These are phyloP conservation scores for Phytophthora aleatoria DNA, from an alignment of 352 stramenopile genomes.

Conservation along the genomic window DNA sequence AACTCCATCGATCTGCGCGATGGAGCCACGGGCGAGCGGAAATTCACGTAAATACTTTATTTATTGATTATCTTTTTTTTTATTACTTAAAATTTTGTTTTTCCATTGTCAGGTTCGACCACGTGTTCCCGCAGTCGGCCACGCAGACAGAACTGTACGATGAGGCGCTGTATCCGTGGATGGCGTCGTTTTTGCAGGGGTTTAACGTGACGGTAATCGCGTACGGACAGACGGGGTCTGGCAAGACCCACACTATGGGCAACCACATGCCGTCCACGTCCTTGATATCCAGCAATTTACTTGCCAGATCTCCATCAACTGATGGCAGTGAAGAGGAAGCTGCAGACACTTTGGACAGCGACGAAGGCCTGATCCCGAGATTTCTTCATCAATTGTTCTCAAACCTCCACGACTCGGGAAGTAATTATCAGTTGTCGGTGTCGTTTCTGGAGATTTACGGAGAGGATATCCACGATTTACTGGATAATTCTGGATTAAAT, in stretches of 20 bases:
- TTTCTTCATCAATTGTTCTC: slow-evolving; percentile 84
- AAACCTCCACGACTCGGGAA: slow-evolving; percentile 43
- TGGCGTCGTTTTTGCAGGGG: slow-evolving; percentile 86
- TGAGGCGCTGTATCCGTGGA: slow-evolving; percentile 72
- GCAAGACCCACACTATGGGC: slow-evolving; percentile 88
- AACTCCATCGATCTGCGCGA: slow-evolving; percentile 42
- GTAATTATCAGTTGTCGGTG: slow-evolving; percentile 64
- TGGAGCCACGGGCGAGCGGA: slow-evolving; percentile 34
- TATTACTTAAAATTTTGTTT: slow-evolving; percentile 8
- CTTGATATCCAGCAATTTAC: slow-evolving; percentile 43
- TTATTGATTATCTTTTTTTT: neutral
- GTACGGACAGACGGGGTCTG: slow-evolving; percentile 86
- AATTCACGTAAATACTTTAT: slow-evolving; percentile 56
- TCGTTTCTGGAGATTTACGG: slow-evolving; percentile 97
- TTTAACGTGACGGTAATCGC: slow-evolving; percentile 90
- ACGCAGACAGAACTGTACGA: slow-evolving; percentile 76
- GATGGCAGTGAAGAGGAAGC: slow-evolving; percentile 23
- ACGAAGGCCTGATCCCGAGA: slow-evolving; percentile 84
- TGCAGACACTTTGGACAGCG: slow-evolving; percentile 38
- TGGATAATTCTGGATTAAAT: slow-evolving; percentile 55
- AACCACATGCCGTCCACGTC: slow-evolving; percentile 61
- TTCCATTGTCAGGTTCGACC: slow-evolving; percentile 62
- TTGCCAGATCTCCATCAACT: slow-evolving; percentile 24
- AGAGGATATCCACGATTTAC: slow-evolving; percentile 96
- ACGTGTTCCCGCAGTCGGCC: slow-evolving; percentile 69